Base-by-base conservation (phyloP, 306 rosid species). In the Vigna angularis region DNA sequence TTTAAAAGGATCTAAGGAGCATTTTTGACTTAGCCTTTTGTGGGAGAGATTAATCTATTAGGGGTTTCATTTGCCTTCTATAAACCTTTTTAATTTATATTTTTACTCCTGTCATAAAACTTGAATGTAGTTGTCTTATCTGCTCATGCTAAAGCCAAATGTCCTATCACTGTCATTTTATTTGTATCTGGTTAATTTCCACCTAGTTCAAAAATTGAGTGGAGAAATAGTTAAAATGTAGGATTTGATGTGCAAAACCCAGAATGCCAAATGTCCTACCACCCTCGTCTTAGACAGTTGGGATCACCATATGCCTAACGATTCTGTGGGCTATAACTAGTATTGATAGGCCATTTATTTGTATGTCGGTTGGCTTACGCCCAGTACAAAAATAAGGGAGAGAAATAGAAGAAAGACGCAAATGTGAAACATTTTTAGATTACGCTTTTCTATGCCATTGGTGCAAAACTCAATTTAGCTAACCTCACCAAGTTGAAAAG, bases 1-100 rank as follows among this genome's bases (percentile, higher is more conserved):
- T 85, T 81, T 92, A 80, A 73, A 92, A 86, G 85, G 61, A 83
- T 81, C 88, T 57, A 92, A 86, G 85, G 48, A 82, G 81, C 88
- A 88, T 85, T 79, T 26, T 93, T n/a, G 91, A 83, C 80, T 83
- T 84, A 73, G 69, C 79, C 83, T 69, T 87, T 83, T 77, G 85
- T 81, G 77, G 91, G 90, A 85, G 91, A 85, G 84, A 90, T 87
- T 75, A 59, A 83, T 85, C 63, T 42, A 69, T 56, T 30, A n/a
- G 51, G 59, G 42, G 74, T 15, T 26, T 6, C 26, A 12, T 64
- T 64, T n/a, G 17, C 56, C 45, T 64, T 79, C 50, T 22, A 7
- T 69, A 8, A 63, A 52, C 48, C n/a, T 72, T 51, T 15, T 16
- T 53, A 9, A 36, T 42, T 63, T 66, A 56, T 1, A 28, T 38